A percentile compares a stretch with the other conserved stretches of the same genome.
Conservation (phyloP, 805 yeast species). For the Wickerhamiella brachini region DNA sequence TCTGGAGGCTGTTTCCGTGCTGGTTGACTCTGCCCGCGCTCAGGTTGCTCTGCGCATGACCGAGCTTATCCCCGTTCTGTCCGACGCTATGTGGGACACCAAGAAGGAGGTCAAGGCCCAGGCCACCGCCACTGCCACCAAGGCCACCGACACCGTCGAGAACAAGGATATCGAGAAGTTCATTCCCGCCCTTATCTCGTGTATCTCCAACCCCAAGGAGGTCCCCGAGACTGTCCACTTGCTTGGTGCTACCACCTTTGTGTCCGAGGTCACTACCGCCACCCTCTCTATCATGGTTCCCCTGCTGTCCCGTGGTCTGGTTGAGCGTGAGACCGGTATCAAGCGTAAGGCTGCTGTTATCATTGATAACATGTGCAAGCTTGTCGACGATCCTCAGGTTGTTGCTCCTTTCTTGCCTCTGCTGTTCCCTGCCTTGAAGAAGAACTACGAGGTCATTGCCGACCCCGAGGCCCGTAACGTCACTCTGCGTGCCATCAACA, state of each 20-base stretch:
- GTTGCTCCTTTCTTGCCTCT: constrained; percentile 98
- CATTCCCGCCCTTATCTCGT: constrained; percentile 92
- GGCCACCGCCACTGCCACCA: constrained; percentile 90
- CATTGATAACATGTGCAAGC: constrained; percentile 99
- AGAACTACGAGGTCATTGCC: constrained; percentile 91
- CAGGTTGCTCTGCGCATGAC: constrained; percentile 99
- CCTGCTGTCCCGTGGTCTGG: constrained; percentile 96
- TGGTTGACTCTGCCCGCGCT: constrained; percentile 87
- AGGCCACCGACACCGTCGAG: constrained; percentile 93
- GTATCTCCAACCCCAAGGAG: constrained; percentile 92
- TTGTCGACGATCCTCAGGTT: constrained; percentile 99
- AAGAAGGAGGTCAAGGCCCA: constrained; percentile 95
- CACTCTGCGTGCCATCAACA: constrained; percentile 90
- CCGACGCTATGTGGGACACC: constrained; percentile 99
- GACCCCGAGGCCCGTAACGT: constrained; percentile 99
- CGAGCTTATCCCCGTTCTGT: constrained; percentile 93
- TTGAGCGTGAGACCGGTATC: constrained; percentile 98
- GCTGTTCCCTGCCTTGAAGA: constrained; percentile 90
- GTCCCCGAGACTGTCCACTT: constrained; percentile 98
- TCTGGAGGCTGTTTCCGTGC: constrained; percentile 67
- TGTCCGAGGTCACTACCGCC: constrained; percentile 98
- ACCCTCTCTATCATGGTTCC: constrained; percentile 99
- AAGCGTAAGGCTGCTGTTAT: constrained; percentile 99
- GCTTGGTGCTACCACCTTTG: constrained; percentile 99
- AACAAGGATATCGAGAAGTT: constrained; percentile 99